Evolutionary conservation across 2,329 filamentous ascomycete genomes (phyloP).

Genomic region (Fusarium miscanthi): DNA sequence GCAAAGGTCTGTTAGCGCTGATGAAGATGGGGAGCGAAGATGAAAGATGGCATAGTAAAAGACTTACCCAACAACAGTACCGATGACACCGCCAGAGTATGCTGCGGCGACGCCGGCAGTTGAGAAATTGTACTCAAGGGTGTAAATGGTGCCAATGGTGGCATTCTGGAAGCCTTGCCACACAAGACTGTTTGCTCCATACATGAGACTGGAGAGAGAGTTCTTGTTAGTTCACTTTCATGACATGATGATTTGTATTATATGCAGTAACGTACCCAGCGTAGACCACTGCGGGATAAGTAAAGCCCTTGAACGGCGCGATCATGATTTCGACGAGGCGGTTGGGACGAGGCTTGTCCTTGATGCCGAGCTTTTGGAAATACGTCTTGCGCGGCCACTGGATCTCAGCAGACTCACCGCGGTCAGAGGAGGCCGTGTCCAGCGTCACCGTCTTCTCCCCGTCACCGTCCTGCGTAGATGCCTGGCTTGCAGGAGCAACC

Average conservation of each 20-base stretch:
- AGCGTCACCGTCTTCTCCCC: neutral
- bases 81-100: neutral
- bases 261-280: neutral
- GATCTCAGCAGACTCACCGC: neutral
- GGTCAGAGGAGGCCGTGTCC: neutral
- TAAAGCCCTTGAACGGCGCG: neutral
- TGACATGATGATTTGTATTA: neutral
- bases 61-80: neutral
- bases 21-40: neutral
- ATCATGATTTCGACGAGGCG: neutral
- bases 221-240: neutral
- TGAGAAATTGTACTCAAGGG: neutral
- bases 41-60: neutral
- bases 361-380: neutral
- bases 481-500: neutral
- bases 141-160: neutral
- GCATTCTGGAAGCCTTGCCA: neutral
- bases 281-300: neutral
- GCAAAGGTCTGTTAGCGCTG: neutral
- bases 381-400: neutral
- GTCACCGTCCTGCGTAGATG: neutral
- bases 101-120: neutral
- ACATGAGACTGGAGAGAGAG: neutral
- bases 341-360: neutral
- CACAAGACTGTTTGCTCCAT: neutral